These are phyloP conservation scores for Eremothecium sinecaudum DNA, from an alignment of 1,139 yeast species.

Conservation along the genomic window DNA sequence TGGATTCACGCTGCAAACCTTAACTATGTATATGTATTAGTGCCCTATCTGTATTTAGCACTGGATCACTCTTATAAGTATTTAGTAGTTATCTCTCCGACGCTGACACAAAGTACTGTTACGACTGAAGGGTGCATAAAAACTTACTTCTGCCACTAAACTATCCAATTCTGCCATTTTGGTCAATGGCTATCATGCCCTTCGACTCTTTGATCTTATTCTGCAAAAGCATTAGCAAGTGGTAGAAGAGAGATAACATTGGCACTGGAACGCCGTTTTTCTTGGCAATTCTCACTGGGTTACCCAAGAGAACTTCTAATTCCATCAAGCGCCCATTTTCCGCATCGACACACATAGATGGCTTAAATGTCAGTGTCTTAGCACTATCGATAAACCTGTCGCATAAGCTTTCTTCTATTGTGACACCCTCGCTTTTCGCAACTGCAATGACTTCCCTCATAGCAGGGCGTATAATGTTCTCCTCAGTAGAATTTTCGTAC, in stretches of 20 bases:
- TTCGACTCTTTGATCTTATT: slow-evolving; percentile 28
- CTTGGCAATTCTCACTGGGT: slow-evolving; percentile 44
- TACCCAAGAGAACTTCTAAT: slow-evolving; percentile 49
- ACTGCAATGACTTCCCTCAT: slow-evolving; percentile 43
- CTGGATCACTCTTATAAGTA: no score
- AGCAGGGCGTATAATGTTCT: slow-evolving; percentile 39
- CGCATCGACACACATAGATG: slow-evolving; percentile 53
- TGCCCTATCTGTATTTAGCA: no score
- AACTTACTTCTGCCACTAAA: no score
- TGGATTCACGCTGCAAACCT: no score
- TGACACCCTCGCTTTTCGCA: slow-evolving; percentile 44
- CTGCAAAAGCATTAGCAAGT: slow-evolving; percentile 32
- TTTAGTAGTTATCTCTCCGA: no score
- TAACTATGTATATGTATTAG: no score
- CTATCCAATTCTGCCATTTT: no score
- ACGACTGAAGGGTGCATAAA: no score
- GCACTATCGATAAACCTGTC: slow-evolving; percentile 30
- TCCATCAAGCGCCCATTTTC: slow-evolving; percentile 46
- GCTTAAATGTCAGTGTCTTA: slow-evolving; percentile 45
- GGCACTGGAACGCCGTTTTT: slow-evolving; percentile 32
- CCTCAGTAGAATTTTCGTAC: slow-evolving; percentile 30
- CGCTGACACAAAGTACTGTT: no score
- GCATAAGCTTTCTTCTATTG: slow-evolving; percentile 33
- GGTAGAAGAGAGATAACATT: slow-evolving; percentile 30
- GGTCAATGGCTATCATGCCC: no score